Percentiles rank a stretch among this genome's conserved stretches.
Conservation (phyloP, 768 basidiomycete genomes). For the Pluteus cervinus region DNA sequence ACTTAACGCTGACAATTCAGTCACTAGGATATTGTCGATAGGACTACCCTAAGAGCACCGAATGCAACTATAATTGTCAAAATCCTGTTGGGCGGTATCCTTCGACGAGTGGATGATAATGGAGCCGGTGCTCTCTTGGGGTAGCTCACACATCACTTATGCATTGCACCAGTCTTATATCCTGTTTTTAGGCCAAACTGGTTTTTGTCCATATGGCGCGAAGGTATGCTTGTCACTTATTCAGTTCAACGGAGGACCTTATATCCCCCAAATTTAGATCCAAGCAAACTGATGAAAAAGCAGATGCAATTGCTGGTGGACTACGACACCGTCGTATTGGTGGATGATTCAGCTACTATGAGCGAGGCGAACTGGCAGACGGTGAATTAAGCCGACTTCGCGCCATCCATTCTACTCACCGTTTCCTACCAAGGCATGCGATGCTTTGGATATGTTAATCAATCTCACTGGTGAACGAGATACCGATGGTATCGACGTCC, state of each 20-base stretch:
- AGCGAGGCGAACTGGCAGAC: conserved; percentile 44
- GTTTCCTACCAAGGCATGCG: conserved; percentile 26
- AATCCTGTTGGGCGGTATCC: conserved; percentile 61
- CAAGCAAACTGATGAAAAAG: too few relatives aligned
- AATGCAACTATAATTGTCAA: conserved; percentile 49
- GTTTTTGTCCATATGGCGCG: too few relatives aligned
- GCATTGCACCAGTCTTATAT: too few relatives aligned
- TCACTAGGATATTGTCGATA: conserved; percentile 72
- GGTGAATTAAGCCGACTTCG: too few relatives aligned
- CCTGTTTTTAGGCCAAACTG: too few relatives aligned
- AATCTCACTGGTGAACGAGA: conserved; percentile 44
- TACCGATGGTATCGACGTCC: conserved; percentile 52
- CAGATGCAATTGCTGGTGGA: too few relatives aligned
- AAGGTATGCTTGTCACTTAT: too few relatives aligned
- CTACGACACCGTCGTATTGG: conserved; percentile 52
- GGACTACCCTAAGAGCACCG: conserved; percentile 46
- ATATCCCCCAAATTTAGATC: too few relatives aligned
- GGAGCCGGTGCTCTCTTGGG: too few relatives aligned
- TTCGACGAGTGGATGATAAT: conserved; percentile 35
- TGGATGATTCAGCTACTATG: conserved; percentile 64
- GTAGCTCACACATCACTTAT: too few relatives aligned
- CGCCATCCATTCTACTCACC: conserved; percentile 4
- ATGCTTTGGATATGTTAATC: conserved; percentile 44
- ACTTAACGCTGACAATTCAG: too few relatives aligned
- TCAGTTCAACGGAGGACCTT: too few relatives aligned